Percentiles rank a stretch among this genome's conserved stretches.
phyloP scores from a whole-genome alignment of 768 basidiomycete species.

The Mrakia blollopis region DNA sequence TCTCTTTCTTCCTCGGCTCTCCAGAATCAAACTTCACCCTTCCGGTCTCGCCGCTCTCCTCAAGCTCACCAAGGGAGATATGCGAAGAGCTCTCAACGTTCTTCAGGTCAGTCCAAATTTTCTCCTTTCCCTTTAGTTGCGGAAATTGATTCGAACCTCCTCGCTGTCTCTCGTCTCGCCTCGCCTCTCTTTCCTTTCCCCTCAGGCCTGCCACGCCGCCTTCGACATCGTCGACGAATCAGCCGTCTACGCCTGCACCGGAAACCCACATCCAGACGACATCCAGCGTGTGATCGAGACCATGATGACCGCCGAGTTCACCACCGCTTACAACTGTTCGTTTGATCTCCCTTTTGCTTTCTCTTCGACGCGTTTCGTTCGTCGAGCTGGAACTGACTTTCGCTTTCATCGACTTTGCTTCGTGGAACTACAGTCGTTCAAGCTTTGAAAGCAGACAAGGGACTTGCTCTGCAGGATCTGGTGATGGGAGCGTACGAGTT shows the following conservation, averaged over 20 bases:
- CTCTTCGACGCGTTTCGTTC: not conserved
- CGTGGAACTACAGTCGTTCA: conserved; percentile 61
- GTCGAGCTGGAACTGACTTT: not conserved
- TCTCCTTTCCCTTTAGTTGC: not conserved
- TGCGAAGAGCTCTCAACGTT: conserved; percentile 93
- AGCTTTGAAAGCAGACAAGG: conserved; percentile 80
- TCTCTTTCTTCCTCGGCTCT: not conserved
- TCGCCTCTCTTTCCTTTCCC: not conserved
- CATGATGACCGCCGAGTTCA: conserved; percentile 95
- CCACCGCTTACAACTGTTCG: conserved; percentile 62
- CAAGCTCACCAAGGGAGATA: conserved; percentile 93
- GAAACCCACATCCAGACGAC: conserved; percentile 90
- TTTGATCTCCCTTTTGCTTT: not conserved
- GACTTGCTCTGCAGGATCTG: conserved; percentile 89
- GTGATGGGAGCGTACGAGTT: conserved; percentile 88
- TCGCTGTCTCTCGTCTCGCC: not conserved
- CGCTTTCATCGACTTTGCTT: not conserved
- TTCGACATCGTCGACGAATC: conserved; percentile 83
- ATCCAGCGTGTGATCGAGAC: conserved; percentile 88
- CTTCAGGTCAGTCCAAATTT: conserved; percentile 54
- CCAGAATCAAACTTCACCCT: conserved; percentile 74
- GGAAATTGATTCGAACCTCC: not conserved
- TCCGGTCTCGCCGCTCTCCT: conserved; percentile 85
- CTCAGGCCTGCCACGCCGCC: conserved; percentile 85
- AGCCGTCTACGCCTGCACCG: conserved; percentile 94